phyloP scores from a whole-genome alignment of 176 grass and related monocot species.

The Eleusine indica region DNA sequence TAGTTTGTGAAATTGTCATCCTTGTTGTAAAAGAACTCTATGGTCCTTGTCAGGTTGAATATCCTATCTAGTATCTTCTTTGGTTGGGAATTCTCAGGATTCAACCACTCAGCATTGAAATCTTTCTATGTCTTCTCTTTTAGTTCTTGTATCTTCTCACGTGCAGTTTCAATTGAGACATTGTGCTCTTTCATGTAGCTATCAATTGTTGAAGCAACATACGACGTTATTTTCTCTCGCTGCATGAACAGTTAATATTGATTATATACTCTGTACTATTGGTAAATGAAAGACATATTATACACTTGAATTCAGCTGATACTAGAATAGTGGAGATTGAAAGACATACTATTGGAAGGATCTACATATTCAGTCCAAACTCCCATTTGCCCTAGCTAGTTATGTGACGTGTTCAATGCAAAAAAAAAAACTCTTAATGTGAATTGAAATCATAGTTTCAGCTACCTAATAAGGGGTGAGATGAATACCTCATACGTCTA shows the following conservation, averaged over 20 bases:
- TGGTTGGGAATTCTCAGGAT: not conserved
- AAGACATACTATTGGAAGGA: too few relatives aligned
- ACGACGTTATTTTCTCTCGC: not conserved
- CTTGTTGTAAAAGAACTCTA: not conserved
- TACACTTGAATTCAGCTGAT: not conserved
- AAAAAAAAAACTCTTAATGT: not conserved
- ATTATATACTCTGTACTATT: not conserved
- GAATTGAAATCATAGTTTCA: too few relatives aligned
- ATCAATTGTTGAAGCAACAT: not conserved
- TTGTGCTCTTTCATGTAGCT: not conserved
- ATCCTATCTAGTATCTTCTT: not conserved
- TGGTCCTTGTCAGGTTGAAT: not conserved
- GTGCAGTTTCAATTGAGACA: not conserved
- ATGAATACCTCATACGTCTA: not conserved
- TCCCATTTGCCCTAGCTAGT: not conserved
- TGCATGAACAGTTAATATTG: not conserved
- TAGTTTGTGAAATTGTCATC: not conserved
- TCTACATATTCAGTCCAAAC: too few relatives aligned
- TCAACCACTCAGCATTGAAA: not conserved
- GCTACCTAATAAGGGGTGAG: not conserved
- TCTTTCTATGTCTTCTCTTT: conserved; percentile 1
- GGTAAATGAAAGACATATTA: not conserved
- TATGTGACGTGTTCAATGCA: not conserved
- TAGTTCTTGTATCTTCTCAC: not conserved
- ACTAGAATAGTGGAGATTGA: not conserved